A percentile compares a stretch with the other conserved stretches of the same genome.
Evolutionary conservation across 2,329 filamentous ascomycete genomes (phyloP).

Genomic region (Neopestalotiopsis sp.): DNA sequence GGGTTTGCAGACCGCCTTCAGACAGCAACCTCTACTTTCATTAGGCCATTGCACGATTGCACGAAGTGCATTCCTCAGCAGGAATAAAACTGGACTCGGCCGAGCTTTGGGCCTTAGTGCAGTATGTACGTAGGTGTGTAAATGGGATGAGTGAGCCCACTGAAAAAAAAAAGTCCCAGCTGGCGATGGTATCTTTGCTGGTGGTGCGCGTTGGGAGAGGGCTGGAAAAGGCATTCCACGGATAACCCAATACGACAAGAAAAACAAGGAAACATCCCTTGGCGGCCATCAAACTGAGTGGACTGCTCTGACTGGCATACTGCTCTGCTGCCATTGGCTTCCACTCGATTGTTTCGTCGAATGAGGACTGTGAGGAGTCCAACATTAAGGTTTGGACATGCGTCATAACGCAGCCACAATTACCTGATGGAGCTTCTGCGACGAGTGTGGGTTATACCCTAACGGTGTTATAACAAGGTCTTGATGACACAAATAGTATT

Average conservation of each 20-base stretch:
- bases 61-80: background rate
- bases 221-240: background rate
- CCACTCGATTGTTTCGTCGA: background rate
- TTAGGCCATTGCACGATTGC: background rate
- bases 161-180: background rate
- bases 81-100: background rate
- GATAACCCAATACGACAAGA: background rate
- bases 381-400: constrained; percentile 1
- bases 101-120: background rate
- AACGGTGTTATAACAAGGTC: constrained; percentile 1
- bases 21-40: background rate
- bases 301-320: background rate
- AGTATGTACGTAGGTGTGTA: background rate
- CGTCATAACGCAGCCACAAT: constrained; percentile 11
- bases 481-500: background rate
- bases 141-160: background rate
- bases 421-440: background rate
- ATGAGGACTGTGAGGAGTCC: background rate
- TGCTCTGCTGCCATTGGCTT: background rate
- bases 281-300: background rate
- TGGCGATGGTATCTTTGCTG: background rate
- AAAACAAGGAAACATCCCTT: background rate
- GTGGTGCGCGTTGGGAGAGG: background rate
- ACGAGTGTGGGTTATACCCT: background rate
- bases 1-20: constrained; percentile 1